These are phyloP conservation scores for Cydonia oblonga DNA, from an alignment of 331 rosid genomes.

Conservation along the genomic window DNA sequence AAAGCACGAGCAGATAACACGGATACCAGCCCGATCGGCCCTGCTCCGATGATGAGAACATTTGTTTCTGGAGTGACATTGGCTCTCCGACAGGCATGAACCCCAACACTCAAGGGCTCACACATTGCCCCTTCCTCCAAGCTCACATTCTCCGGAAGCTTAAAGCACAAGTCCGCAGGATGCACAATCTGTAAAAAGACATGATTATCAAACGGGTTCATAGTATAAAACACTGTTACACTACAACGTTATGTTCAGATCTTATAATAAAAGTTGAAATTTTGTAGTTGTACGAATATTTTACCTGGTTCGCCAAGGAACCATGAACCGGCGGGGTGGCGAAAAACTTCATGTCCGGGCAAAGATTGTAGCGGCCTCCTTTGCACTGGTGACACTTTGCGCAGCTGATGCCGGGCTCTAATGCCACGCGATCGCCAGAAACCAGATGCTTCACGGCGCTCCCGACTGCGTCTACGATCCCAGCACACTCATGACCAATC, in stretches of 20 bases:
- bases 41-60: conserved; percentile 76
- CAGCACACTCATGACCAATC: conserved; percentile 91
- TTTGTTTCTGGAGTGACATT: conserved; percentile 57
- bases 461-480: conserved; percentile 72
- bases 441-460: conserved; percentile 39
- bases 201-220: not conserved
- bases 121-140: conserved; percentile 95
- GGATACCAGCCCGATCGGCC: conserved; percentile 84
- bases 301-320: conserved; percentile 55
- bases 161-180: conserved; percentile 72
- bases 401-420: conserved; percentile 84
- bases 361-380: conserved; percentile 66
- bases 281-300: not conserved
- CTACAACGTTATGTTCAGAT: not conserved
- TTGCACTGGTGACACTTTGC: conserved; percentile 66
- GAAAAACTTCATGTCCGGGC: conserved; percentile 79
- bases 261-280: not conserved
- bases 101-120: conserved; percentile 76
- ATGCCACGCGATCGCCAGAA: conserved; percentile 66
- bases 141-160: conserved; percentile 73
- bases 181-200: conserved; percentile 48
- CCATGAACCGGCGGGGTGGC: conserved; percentile 88
- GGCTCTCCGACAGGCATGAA: conserved; percentile 82
- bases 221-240: not conserved
- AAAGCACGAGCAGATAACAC: conserved; percentile 69